phyloP scores from a whole-genome alignment of 257 asterid genomes.

The Schizonepeta tenuifolia region DNA sequence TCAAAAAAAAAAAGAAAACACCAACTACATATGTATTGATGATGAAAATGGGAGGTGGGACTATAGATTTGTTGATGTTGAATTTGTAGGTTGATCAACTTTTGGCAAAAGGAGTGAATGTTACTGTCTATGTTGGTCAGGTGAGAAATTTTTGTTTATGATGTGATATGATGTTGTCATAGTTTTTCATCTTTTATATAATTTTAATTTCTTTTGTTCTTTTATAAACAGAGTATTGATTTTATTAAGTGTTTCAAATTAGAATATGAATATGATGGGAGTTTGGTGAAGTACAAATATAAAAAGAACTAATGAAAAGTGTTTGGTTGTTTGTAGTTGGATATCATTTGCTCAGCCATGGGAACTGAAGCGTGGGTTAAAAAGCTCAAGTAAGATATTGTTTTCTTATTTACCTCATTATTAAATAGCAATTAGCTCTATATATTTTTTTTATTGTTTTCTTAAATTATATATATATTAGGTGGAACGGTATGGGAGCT shows the following conservation, averaged over 20 bases:
- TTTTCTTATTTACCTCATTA: too few relatives aligned
- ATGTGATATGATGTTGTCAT: background rate
- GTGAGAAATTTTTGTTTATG: constrained; percentile 45
- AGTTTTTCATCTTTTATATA: background rate
- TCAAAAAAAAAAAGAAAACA: too few relatives aligned
- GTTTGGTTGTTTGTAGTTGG: constrained; percentile 53
- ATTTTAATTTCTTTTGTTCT: too few relatives aligned
- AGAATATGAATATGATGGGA: too few relatives aligned
- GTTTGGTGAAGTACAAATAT: background rate
- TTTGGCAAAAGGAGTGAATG: constrained; percentile 79
- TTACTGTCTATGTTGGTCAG: constrained; percentile 86
- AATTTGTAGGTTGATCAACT: constrained; percentile 71
- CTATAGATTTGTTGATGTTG: background rate
- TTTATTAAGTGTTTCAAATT: background rate
- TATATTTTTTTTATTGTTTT: background rate
- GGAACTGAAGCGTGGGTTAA: constrained; percentile 94
- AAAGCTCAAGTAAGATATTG: constrained; percentile 72
- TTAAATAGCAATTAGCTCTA: background rate
- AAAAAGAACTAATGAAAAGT: background rate
- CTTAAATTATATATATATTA: constrained; percentile 11
- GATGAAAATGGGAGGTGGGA: background rate
- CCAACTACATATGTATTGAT: background rate
- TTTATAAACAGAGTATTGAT: background rate
- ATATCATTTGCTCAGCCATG: constrained; percentile 81
- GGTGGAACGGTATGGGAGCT: constrained; percentile 80